Evolutionary conservation across 306 rosid species (phyloP).

Genomic region (Inga oerstediana): DNA sequence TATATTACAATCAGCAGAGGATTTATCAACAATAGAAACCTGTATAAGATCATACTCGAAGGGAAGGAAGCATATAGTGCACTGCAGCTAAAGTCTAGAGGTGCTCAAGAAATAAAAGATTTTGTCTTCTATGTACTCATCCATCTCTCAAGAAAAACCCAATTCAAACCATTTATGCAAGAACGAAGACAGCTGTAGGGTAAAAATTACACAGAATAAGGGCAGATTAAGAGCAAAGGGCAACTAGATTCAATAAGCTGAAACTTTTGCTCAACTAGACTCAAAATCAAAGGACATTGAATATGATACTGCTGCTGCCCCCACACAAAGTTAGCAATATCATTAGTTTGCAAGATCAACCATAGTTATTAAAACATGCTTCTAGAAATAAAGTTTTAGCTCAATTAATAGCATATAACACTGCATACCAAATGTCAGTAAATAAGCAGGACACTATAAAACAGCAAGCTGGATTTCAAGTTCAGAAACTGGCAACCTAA

Average conservation of each 20-base stretch:
- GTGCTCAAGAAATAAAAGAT: neutral
- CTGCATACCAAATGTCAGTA: neutral
- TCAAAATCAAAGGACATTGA: neutral
- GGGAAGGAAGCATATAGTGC: neutral
- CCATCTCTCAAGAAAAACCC: neutral
- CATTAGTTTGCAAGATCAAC: neutral
- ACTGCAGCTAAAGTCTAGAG: neutral
- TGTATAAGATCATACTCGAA: neutral
- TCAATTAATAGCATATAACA: neutral
- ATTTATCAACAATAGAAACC: neutral
- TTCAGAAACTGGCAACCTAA: neutral
- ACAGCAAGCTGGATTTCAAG: neutral
- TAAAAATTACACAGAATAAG: neutral
- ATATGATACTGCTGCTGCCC: neutral
- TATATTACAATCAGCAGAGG: conserved; percentile 21
- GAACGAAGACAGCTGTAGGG: neutral
- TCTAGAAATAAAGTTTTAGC: neutral
- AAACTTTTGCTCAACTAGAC: neutral
- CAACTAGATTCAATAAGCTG: neutral
- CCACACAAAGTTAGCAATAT: neutral
- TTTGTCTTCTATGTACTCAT: neutral
- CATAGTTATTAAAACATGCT: neutral
- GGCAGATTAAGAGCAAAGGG: neutral
- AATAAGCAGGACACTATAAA: neutral
- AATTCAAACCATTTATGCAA: neutral